A percentile compares a stretch with the other conserved stretches of the same genome.
These are phyloP conservation scores for Dictyophora rubrovolvata DNA, from an alignment of 768 basidiomycete species.

Conservation along the genomic window DNA sequence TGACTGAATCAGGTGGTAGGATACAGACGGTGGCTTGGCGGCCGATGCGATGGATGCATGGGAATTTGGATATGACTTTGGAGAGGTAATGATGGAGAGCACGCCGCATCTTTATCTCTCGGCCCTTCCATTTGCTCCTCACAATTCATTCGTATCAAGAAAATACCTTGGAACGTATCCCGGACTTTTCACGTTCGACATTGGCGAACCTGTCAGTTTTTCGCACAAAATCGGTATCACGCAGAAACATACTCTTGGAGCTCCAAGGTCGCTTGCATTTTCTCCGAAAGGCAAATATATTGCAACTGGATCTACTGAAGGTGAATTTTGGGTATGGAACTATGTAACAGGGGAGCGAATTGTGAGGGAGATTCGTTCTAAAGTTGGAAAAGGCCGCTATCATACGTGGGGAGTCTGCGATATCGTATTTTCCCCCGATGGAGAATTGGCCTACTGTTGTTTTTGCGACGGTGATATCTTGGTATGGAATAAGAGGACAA, in stretches of 20 bases:
- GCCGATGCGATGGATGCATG: slow-evolving; percentile 15
- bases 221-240: slow-evolving; percentile 8
- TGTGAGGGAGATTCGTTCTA: not conserved
- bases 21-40: not conserved
- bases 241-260: not conserved
- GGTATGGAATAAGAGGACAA: too few relatives aligned
- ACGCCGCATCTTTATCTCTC: slow-evolving; percentile 32
- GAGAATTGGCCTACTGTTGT: not conserved
- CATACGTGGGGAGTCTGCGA: not conserved
- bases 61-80: slow-evolving; percentile 24
- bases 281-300: slow-evolving; percentile 17
- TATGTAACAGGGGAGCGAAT: not conserved
- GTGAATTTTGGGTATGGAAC: not conserved
- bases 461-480: too few relatives aligned
- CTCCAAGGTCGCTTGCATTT: slow-evolving; percentile 1
- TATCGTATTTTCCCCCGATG: not conserved
- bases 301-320: slow-evolving; percentile 18
- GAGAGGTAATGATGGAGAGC: slow-evolving; percentile 20
- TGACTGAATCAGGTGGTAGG: not conserved
- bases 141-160: slow-evolving; percentile 15
- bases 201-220: slow-evolving; percentile 4
- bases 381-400: too few relatives aligned
- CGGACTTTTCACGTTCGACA: slow-evolving; percentile 9
- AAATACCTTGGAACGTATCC: slow-evolving; percentile 11
- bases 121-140: slow-evolving; percentile 27